phyloP scores from a whole-genome alignment of 805 yeast genomes.

The Schwanniomyces polymorphus region DNA sequence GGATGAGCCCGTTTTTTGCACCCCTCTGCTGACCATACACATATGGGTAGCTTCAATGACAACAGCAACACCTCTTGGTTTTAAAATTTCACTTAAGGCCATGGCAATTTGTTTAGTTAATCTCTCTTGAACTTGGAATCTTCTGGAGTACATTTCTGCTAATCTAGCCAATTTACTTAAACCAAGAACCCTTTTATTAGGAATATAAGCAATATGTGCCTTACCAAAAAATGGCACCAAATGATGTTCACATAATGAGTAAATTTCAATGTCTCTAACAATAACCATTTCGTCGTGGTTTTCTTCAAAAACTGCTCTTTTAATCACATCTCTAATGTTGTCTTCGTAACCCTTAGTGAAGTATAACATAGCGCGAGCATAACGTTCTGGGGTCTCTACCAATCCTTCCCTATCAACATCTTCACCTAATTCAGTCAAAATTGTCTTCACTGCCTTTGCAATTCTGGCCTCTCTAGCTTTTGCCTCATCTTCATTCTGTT shows the following conservation, averaged over 20 bases:
- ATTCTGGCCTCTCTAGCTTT: constrained; percentile 70
- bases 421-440: constrained; percentile 85
- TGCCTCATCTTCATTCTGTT: constrained; percentile 65
- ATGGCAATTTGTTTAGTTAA: constrained; percentile 96
- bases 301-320: constrained; percentile 94
- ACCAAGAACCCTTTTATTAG: constrained; percentile 90
- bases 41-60: constrained; percentile 97
- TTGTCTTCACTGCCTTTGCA: constrained; percentile 78
- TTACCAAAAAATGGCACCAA: constrained; percentile 96
- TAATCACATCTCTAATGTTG: constrained; percentile 86
- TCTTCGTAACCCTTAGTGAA: constrained; percentile 97
- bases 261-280: constrained; percentile 90
- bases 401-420: constrained; percentile 87
- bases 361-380: constrained; percentile 93
- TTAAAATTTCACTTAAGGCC: constrained; percentile 86
- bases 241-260: constrained; percentile 95
- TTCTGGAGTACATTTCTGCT: constrained; percentile 95
- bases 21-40: constrained; percentile 99
- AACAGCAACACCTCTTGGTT: constrained; percentile 97
- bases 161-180: constrained; percentile 89
- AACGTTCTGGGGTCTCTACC: constrained; percentile 91
- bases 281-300: constrained; percentile 99
- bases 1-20: constrained; percentile 90
- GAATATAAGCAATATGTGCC: constrained; percentile 97
- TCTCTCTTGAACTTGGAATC: constrained; percentile 97